Evolutionary conservation across 2,329 filamentous ascomycete genomes (phyloP).

Genomic region (Sclerotinia nivalis): DNA sequence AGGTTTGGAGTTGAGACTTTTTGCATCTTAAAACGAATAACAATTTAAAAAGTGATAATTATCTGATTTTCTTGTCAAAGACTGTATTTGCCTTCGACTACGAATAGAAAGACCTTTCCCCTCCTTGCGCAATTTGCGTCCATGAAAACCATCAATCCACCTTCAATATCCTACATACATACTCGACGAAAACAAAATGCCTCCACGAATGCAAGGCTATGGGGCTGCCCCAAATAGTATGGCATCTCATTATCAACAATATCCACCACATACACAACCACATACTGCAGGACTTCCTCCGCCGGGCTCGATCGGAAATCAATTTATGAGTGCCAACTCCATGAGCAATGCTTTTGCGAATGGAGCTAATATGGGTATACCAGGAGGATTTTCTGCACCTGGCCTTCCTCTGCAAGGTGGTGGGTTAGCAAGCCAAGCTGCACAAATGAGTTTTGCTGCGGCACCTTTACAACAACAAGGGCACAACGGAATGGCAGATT

Average conservation of each 20-base stretch:
- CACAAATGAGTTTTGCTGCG: constrained; percentile 82
- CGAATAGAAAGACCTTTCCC: not conserved
- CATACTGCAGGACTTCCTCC: constrained; percentile 52
- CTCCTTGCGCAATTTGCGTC: constrained; percentile 35
- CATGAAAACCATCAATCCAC: constrained; percentile 40
- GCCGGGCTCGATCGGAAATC: constrained; percentile 66
- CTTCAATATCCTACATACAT: constrained; percentile 39
- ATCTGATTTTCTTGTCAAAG: constrained; percentile 8
- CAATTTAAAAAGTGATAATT: constrained; percentile 13
- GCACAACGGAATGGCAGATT: constrained; percentile 54
- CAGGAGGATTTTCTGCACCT: constrained; percentile 58
- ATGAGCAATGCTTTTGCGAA: constrained; percentile 45
- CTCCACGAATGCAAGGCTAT: constrained; percentile 42
- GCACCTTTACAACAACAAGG: constrained; percentile 63
- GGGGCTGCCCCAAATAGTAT: constrained; percentile 40
- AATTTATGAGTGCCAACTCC: constrained; percentile 49
- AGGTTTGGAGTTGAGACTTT: constrained; percentile 11
- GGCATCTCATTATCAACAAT: constrained; percentile 47
- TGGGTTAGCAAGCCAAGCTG: constrained; percentile 82
- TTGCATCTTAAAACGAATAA: constrained; percentile 8
- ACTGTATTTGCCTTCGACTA: not conserved
- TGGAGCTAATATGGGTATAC: constrained; percentile 55
- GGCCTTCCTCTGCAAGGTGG: constrained; percentile 51
- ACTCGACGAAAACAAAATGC: constrained; percentile 40
- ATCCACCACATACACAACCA: constrained; percentile 49